Evolutionary conservation across 23 red algal genomes (phyloP), one percentile per base, ranked within the genome.

Genomic region (Chondrus crispus): DNA sequence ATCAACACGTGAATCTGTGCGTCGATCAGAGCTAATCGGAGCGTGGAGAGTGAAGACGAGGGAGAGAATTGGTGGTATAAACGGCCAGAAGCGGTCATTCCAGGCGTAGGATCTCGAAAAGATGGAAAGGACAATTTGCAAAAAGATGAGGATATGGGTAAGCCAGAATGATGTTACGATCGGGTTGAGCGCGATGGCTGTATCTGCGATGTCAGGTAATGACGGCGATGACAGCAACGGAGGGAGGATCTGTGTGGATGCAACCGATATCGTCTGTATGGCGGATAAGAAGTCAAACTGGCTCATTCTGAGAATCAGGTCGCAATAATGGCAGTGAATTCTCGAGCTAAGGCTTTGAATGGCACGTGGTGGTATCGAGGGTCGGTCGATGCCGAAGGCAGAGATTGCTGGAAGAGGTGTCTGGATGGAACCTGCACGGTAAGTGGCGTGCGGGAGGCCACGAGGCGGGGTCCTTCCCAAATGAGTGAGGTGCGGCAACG

Each of bases 111-210:
- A 90, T 7, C 87, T 69, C 26, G 87, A 80, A 28, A 81, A 24
- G 9, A 90, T 58, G 40, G 68, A 55, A 46, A 90, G 72, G 37
- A 63, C 18, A 33, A 80, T 47, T 37, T 90, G 87, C 43, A 90
- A 20, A 28, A 80, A 78, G 14, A 90, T 90, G 10, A 90, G 39
- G 74, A 90, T 49, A 68, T 20, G 22, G 32, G 74, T 79, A 16
- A 64, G 46, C 87, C 87, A 90, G 36, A 90, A 90, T 29, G 87
- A 36, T 47, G 87, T 79, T n/a, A 90, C 74, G 47, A 90, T 37
- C 22, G 87, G 87, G 35, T 90, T 90, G 60, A 66, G 60, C 26
- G 60, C 60, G 60, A 66, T 66, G 18, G 35, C 26, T 22, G 60
- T 66, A 32, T 66, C 60, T 22, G 8, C 26, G 18, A 66, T 66